These are phyloP conservation scores for Coemansia sp. DNA, from an alignment of 192 early-diverging fungal genomes.

Conservation along the genomic window DNA sequence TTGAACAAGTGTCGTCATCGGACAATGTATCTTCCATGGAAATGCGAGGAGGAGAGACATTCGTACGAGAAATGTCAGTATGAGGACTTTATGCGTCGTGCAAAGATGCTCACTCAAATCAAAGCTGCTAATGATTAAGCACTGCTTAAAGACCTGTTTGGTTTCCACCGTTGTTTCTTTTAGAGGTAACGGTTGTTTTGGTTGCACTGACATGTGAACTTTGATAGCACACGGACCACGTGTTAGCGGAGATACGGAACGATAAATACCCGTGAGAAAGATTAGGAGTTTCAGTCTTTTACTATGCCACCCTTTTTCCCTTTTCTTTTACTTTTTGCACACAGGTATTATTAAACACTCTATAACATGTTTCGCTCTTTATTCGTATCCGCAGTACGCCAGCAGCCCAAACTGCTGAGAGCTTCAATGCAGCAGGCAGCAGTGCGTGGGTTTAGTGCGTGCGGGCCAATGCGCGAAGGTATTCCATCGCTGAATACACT, in stretches of 20 bases:
- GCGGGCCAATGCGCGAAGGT: not conserved
- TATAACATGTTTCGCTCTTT: conserved; percentile 14
- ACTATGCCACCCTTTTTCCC: too few relatives aligned
- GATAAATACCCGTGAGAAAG: too few relatives aligned
- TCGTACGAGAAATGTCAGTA: conserved; percentile 95
- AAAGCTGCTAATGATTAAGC: too few relatives aligned
- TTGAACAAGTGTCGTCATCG: conserved; percentile 89
- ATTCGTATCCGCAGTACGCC: not conserved
- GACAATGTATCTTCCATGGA: conserved; percentile 88
- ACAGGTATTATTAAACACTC: too few relatives aligned
- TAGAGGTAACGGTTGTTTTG: too few relatives aligned
- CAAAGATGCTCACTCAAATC: conserved; percentile 48
- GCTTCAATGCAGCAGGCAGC: not conserved
- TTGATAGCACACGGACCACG: too few relatives aligned
- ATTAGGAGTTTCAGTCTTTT: too few relatives aligned
- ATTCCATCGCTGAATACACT: conserved; percentile 69
- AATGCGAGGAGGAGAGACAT: conserved; percentile 86
- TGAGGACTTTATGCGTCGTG: conserved; percentile 68
- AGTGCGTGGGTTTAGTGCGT: conserved; percentile 6
- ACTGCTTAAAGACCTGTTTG: too few relatives aligned
- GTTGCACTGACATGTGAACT: too few relatives aligned
- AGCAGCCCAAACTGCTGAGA: not conserved
- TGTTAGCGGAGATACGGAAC: too few relatives aligned
- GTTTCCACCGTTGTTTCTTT: too few relatives aligned
- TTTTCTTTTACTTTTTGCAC: too few relatives aligned